phyloP scores from a whole-genome alignment of 2,329 filamentous ascomycete species.

The Emergomyces pasteurianus region DNA sequence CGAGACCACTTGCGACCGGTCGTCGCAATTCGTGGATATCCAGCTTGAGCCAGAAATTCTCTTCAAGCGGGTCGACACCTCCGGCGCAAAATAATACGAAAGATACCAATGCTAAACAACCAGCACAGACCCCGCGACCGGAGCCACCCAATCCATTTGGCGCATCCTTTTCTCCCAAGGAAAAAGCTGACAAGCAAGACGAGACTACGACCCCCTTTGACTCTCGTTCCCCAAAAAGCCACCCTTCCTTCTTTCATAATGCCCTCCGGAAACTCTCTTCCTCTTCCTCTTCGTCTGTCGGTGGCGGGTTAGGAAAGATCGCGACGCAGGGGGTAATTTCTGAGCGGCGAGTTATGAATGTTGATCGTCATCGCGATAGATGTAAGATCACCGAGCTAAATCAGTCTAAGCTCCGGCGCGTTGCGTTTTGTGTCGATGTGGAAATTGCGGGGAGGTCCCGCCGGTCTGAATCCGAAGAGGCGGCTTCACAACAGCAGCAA shows the following conservation, averaged over 20 bases:
- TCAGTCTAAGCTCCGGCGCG: constrained; percentile 67
- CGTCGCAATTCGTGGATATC: constrained; percentile 82
- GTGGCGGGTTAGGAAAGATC: constrained; percentile 40
- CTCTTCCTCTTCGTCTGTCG: constrained; percentile 30
- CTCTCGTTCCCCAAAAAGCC: constrained; percentile 60
- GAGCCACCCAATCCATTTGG: constrained; percentile 34
- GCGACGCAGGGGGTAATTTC: constrained; percentile 50
- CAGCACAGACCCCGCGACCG: constrained; percentile 18
- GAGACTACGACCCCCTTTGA: constrained; percentile 20
- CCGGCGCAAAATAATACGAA: constrained; percentile 26
- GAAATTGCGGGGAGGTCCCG: constrained; percentile 84
- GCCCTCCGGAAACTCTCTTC: constrained; percentile 75
- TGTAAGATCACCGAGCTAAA: constrained; percentile 70
- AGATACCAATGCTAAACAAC: constrained; percentile 20
- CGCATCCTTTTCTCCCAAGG: constrained; percentile 29
- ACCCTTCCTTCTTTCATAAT: constrained; percentile 63
- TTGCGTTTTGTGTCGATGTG: constrained; percentile 93
- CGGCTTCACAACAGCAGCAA: constrained; percentile 11
- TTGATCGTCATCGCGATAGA: constrained; percentile 67
- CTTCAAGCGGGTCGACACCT: constrained; percentile 38
- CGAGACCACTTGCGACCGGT: constrained; percentile 22
- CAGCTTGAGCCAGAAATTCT: constrained; percentile 87
- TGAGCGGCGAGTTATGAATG: constrained; percentile 62
- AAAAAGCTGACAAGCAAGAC: constrained; percentile 33
- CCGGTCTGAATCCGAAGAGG: constrained; percentile 51